Conservation (phyloP, 208 protist species). For the Phytomonas sp. region DNA sequence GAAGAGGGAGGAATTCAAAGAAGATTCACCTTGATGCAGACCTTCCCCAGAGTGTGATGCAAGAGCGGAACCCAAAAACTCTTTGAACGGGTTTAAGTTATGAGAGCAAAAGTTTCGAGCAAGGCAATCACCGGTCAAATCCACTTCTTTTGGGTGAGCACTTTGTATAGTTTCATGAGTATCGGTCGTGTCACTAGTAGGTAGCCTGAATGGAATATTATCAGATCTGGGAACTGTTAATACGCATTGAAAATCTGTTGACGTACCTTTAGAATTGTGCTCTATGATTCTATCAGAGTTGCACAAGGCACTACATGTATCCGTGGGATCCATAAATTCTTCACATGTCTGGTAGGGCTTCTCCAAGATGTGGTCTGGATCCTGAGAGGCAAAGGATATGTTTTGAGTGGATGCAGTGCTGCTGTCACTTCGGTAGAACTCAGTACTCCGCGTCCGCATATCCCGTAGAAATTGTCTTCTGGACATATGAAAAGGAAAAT, state of each 20-base stretch:
- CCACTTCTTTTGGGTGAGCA: not conserved
- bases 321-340: not conserved
- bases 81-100: not conserved
- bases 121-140: not conserved
- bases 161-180: not conserved
- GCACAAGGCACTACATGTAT: not conserved
- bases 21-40: not conserved
- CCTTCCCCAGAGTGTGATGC: not conserved
- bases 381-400: not conserved
- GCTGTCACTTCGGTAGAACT: not conserved
- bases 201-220: not conserved
- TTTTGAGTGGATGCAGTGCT: not conserved
- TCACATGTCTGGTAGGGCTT: not conserved
- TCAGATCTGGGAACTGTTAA: not conserved
- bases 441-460: not conserved
- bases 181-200: not conserved
- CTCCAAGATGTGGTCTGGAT: not conserved
- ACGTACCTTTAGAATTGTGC: not conserved
- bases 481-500: slow-evolving; percentile 11
- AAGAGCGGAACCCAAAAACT: not conserved
- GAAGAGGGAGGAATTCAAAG: not conserved
- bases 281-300: not conserved
- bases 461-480: slow-evolving; percentile 12
- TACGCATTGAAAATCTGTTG: not conserved
- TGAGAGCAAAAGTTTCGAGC: not conserved